Evolutionary conservation across 108 stramenopile species (phyloP), one percentile per base, ranked within the genome.

Genomic region (Heterococcus sp.): DNA sequence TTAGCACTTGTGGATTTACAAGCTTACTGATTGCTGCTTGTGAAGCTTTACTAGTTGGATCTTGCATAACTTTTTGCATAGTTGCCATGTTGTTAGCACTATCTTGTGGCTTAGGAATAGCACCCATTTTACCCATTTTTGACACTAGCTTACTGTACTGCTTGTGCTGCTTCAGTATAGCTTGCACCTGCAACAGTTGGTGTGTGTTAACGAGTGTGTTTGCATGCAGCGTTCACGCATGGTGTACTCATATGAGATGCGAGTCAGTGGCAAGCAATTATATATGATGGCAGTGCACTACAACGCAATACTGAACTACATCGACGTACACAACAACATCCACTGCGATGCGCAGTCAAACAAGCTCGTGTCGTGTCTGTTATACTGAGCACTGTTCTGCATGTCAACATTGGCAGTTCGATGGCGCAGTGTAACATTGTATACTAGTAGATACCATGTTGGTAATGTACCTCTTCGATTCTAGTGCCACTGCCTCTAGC

Each of bases 111-210:
- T n/a, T n/a, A n/a, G n/a, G n/a, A 75, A 95, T 94, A 76, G 94
- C 86, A 87, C 94, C 86, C 2, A 92, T 93, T 87, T 96, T 95
- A 40, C 95, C 95, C 91, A 96, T 93, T 87, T 96, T 94, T 73
- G 75, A 76, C 1, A 96, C 90, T 88, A 97, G 87, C 36, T 91
- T 87, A 77, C 90, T 93, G 78, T 94, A 94, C 84, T 96, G 95
- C 85, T 94, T 93, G 84, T 96, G 92, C 11, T 76, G 73, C 78
- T 92, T 88, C 63, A 98, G 87, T 33, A 98, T 87, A 87, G 91
- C 85, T 37, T 90, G 84, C 32, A 97, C 93, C 82, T 93, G 92
- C 65, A 87, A 88, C 40, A 93, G 8, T 58, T 8, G 46, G 46
- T 58, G 8, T 58, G 46, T 8, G 46, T 8, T 58, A 58, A 58